phyloP scores from a whole-genome alignment of 208 protist genomes.

The Acanthamoeba royreba region DNA sequence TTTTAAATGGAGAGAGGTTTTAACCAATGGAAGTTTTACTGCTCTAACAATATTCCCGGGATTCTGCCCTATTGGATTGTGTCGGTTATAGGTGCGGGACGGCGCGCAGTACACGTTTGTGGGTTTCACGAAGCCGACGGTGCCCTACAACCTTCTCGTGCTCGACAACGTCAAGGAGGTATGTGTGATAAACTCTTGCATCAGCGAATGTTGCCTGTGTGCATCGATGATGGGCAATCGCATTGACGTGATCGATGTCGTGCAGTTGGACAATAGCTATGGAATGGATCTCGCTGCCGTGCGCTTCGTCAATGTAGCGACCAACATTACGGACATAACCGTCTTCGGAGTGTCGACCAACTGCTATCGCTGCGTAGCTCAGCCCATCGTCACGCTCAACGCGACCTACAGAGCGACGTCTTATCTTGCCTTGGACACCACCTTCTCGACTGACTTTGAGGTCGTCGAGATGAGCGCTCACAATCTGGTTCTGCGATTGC shows the following conservation, averaged over 20 bases:
- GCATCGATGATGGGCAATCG: no score
- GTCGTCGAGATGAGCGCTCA: background rate
- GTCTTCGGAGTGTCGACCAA: background rate
- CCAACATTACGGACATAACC: background rate
- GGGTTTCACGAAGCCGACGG: background rate
- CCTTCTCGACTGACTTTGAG: background rate
- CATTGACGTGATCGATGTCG: background rate
- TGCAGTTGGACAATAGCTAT: background rate
- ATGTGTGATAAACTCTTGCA: no score
- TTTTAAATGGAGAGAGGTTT: no score
- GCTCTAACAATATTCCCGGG: no score
- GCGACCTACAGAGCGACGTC: background rate
- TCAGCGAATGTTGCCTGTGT: no score
- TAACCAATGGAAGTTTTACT: no score
- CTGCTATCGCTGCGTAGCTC: background rate
- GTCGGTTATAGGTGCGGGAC: background rate
- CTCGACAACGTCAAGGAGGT: background rate
- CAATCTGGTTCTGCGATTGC: background rate
- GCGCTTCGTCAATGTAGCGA: background rate
- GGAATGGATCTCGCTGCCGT: background rate
- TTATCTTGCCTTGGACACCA: background rate
- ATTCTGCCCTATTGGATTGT: no score
- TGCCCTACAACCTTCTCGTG: background rate
- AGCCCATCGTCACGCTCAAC: background rate
- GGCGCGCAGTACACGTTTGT: background rate